Percentiles rank a stretch among this genome's conserved stretches.
Conservation (phyloP, 441 rosid species). For the Erodium moschatum region DNA sequence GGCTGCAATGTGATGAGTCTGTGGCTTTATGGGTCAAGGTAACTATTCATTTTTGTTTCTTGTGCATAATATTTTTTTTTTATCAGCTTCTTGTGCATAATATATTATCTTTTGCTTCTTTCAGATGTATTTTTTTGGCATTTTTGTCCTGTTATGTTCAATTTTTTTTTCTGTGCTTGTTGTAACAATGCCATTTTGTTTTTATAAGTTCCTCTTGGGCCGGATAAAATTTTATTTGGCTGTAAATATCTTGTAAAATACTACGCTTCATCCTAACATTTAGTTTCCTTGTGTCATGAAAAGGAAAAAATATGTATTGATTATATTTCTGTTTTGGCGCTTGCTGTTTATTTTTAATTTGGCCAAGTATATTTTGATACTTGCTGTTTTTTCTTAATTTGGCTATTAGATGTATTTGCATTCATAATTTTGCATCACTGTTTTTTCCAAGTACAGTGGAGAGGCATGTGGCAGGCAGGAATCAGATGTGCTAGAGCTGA, state of each 20-base stretch:
- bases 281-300: no score
- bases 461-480: conserved; percentile 98
- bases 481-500: conserved; percentile 87
- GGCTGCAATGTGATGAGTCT: conserved; percentile 74
- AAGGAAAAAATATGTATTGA: no score
- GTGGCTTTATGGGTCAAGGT: conserved; percentile 99
- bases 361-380: not conserved
- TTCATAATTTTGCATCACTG: conserved; percentile 17
- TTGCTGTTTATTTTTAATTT: no score
- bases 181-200: no score
- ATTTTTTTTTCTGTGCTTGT: not conserved
- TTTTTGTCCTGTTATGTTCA: not conserved
- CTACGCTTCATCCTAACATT: no score
- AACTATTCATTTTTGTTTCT: conserved; percentile 19
- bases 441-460: conserved; percentile 58
- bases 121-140: not conserved
- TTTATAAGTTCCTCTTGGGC: no score
- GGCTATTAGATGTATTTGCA: not conserved
- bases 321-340: no score
- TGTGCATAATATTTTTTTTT: no score
- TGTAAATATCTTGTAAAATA: no score
- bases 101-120: conserved; percentile 5
- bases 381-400: conserved; percentile 6
- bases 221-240: no score
- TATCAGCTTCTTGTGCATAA: conserved; percentile 3